A percentile compares a stretch with the other conserved stretches of the same genome.
Evolutionary conservation across 345 rosid species (phyloP).

Genomic region (Mallotus nudiflorus): DNA sequence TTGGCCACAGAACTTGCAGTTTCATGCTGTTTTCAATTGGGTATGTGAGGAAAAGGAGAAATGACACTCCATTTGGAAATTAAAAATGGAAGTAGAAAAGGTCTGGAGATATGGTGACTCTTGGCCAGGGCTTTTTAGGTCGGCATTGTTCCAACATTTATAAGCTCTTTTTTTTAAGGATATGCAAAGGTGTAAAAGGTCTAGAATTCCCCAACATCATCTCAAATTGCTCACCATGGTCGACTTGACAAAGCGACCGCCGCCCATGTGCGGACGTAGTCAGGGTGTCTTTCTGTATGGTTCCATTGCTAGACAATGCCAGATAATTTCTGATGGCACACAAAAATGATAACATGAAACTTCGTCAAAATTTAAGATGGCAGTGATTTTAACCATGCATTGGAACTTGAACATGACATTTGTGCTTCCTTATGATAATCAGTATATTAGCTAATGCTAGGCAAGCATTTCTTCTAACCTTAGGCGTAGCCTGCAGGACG

Average conservation of each 20-base stretch:
- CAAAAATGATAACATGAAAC: not conserved
- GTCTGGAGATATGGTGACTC: not conserved
- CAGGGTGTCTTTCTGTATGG: not conserved
- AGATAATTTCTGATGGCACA: slow-evolving; percentile 4
- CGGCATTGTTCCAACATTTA: not conserved
- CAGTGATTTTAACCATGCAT: not conserved
- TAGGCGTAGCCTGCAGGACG: not conserved
- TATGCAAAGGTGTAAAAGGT: not conserved
- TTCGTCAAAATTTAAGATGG: no score
- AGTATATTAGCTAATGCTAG: no score
- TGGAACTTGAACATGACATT: no score
- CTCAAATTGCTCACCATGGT: not conserved
- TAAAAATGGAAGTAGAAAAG: not conserved
- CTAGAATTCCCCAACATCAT: not conserved
- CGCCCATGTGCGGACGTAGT: slow-evolving; percentile 14
- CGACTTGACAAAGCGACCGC: slow-evolving; percentile 3
- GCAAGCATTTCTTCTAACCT: no score
- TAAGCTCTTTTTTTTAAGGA: not conserved
- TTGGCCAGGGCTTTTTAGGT: slow-evolving; percentile 2
- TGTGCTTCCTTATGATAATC: no score
- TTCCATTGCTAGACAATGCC: slow-evolving; percentile 2
- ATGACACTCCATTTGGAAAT: not conserved
- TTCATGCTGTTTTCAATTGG: no score
- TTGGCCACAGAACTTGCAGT: no score
- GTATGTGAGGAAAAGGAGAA: not conserved